Evolutionary conservation across 192 early-diverging fungal genomes (phyloP).

Genomic region (Backusella parvicylindrica): DNA sequence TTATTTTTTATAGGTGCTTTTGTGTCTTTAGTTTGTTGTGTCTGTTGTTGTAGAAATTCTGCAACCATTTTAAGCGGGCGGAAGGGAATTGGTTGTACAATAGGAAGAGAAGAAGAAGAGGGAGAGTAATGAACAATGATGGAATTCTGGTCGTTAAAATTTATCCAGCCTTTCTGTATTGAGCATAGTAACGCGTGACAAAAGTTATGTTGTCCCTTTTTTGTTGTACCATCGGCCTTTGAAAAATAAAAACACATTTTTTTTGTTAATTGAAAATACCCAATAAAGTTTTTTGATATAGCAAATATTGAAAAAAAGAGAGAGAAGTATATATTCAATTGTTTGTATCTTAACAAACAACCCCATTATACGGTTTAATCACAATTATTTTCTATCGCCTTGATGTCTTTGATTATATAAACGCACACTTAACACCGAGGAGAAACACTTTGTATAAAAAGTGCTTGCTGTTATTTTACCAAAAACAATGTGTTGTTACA

Average conservation of each 20-base stretch:
- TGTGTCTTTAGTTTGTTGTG: neutral
- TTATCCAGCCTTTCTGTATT: neutral
- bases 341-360: neutral
- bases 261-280: neutral
- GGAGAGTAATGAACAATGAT: neutral
- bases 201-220: neutral
- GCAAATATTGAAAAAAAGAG: neutral
- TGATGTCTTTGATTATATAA: neutral
- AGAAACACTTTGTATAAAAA: neutral
- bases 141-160: neutral
- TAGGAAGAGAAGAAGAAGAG: conserved; percentile 2
- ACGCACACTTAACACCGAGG: neutral
- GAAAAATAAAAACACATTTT: neutral
- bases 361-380: neutral
- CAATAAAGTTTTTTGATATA: neutral
- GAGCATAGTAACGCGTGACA: conserved; percentile 13
- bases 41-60: conserved; percentile 2
- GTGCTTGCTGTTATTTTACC: neutral
- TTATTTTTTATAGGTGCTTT: neutral
- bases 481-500: neutral
- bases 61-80: neutral
- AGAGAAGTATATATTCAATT: neutral
- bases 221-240: neutral
- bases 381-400: neutral
- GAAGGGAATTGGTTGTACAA: neutral